Conservation (phyloP, 176 grass and related monocot species). For the Aegilops tauschii region DNA sequence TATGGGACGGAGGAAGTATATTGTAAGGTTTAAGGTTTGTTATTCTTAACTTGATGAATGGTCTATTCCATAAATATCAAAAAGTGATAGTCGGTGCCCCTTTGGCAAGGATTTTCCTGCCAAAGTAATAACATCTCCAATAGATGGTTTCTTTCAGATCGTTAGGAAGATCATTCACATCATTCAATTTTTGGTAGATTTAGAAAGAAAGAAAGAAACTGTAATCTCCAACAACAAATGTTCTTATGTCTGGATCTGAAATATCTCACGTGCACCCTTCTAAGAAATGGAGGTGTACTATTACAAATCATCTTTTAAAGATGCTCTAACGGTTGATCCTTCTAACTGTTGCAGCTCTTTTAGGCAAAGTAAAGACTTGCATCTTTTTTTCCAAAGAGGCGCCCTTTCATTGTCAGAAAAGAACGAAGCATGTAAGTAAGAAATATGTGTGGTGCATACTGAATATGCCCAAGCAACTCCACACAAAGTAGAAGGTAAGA, state of each 20-base stretch:
- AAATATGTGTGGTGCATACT: background rate
- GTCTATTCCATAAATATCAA: background rate
- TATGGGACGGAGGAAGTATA: background rate
- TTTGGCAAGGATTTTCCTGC: background rate
- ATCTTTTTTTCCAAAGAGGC: background rate
- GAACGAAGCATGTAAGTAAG: background rate
- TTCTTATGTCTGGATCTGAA: background rate
- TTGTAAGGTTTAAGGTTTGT: background rate
- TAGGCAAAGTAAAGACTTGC: background rate
- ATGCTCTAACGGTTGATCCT: background rate
- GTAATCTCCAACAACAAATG: background rate
- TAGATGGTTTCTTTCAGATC: background rate
- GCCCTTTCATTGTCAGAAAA: slow-evolving; percentile 2
- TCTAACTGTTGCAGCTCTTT: background rate
- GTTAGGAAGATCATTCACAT: background rate
- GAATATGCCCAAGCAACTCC: slow-evolving; percentile 7
- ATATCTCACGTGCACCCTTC: background rate
- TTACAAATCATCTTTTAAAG: no score
- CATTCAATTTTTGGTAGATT: background rate
- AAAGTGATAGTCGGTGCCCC: background rate
- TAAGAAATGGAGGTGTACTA: background rate
- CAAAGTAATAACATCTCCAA: background rate
- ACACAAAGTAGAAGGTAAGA: slow-evolving; percentile 30
- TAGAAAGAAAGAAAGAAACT: background rate
- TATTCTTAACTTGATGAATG: background rate